Conservation (phyloP, 345 rosid genomes). For the Eucalyptus dawsonii region DNA sequence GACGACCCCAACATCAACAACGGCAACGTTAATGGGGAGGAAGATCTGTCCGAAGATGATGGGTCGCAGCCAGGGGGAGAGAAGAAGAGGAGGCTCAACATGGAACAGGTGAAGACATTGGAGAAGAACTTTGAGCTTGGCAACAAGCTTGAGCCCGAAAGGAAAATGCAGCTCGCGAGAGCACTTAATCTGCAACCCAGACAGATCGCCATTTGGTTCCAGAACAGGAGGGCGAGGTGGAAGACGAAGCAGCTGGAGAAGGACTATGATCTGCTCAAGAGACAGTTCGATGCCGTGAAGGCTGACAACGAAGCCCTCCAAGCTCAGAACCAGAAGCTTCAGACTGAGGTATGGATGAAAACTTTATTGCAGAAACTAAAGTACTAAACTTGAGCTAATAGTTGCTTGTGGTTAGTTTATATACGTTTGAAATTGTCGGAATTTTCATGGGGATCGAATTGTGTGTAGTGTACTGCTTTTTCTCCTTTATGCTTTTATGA, state of each 20-base stretch:
- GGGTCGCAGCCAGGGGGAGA: slow-evolving; percentile 83
- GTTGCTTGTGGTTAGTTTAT: neutral
- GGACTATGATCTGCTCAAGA: slow-evolving; percentile 79
- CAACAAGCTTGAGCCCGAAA: slow-evolving; percentile 96
- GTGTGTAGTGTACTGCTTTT: neutral
- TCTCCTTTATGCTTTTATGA: neutral
- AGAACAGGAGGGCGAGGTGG: slow-evolving; percentile 95
- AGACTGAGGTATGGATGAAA: slow-evolving; percentile 45
- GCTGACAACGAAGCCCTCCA: slow-evolving; percentile 72
- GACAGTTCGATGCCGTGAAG: slow-evolving; percentile 70
- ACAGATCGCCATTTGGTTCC: slow-evolving; percentile 98
- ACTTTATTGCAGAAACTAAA: neutral
- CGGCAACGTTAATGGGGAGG: slow-evolving; percentile 47
- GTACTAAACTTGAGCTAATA: neutral
- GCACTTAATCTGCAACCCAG: slow-evolving; percentile 94
- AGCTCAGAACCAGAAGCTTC: slow-evolving; percentile 81
- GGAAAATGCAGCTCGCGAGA: slow-evolving; percentile 93
- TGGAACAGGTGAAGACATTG: slow-evolving; percentile 90
- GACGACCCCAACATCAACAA: slow-evolving; percentile 10
- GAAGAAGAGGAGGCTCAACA: slow-evolving; percentile 86
- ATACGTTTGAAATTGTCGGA: neutral
- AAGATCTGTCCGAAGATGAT: slow-evolving; percentile 86
- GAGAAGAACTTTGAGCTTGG: slow-evolving; percentile 96
- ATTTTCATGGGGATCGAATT: neutral
- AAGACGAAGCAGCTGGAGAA: slow-evolving; percentile 94